Conservation (phyloP, 2,329 filamentous ascomycete genomes). For the Colletotrichum endophyticum region DNA sequence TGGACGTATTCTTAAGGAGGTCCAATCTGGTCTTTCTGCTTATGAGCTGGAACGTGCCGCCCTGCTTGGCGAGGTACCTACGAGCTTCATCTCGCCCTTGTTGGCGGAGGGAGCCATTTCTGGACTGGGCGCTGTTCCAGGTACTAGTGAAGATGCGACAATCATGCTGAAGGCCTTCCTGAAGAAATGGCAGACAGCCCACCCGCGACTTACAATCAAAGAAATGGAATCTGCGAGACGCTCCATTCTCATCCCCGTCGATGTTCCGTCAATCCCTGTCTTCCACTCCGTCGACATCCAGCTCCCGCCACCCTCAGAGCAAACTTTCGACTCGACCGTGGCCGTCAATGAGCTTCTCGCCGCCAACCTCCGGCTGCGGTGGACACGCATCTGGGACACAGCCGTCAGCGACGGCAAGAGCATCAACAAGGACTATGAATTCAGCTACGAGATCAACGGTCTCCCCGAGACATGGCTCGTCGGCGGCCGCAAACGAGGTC, state of each 20-base stretch:
- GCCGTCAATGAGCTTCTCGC: constrained; percentile 69
- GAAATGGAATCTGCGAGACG: constrained; percentile 40
- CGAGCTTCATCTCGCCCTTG: constrained; percentile 48
- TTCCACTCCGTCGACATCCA: constrained; percentile 79
- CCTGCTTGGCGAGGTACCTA: constrained; percentile 57
- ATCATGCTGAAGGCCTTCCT: constrained; percentile 36
- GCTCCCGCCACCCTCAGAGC: constrained; percentile 24
- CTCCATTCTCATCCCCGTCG: constrained; percentile 86
- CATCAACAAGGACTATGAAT: constrained; percentile 59
- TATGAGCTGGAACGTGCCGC: constrained; percentile 63
- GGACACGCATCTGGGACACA: constrained; percentile 68
- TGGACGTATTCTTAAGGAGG: constrained; percentile 46
- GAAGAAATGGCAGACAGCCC: constrained; percentile 38
- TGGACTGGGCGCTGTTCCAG: constrained; percentile 49
- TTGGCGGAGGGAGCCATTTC: constrained; percentile 55
- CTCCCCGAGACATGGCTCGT: constrained; percentile 82
- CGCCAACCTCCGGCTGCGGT: constrained; percentile 65
- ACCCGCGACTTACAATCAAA: constrained; percentile 35
- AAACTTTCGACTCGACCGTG: constrained; percentile 43
- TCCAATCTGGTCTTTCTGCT: constrained; percentile 47
- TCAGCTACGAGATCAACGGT: constrained; percentile 82
- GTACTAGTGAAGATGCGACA: constrained; percentile 36
- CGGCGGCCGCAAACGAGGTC: constrained; percentile 79
- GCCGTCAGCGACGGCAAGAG: constrained; percentile 30
- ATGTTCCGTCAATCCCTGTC: constrained; percentile 82